Base-by-base conservation (phyloP, 257 asterid genomes). In the Salvia rosmarinus region DNA sequence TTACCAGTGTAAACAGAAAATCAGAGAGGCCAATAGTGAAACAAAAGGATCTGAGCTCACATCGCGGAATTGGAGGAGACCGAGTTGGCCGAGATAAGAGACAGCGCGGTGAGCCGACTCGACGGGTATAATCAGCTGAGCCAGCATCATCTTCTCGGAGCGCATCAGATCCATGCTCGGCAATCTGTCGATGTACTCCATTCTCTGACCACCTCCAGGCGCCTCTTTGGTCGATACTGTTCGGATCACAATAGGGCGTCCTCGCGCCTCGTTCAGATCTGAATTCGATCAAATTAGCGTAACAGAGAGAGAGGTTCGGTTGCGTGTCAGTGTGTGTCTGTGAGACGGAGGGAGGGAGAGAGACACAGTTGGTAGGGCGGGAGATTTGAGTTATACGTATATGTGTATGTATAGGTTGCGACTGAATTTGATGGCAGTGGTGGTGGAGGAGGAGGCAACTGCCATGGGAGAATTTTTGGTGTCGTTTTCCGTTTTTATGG, bases 151-250 rank as follows among this genome's bases (percentile, higher is more conserved):
- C 94, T 88, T 85, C 90, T 95, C 99, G 72, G 97, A 90, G 76
- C 98, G 97, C 98, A 94, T 90, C 97, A 94, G 96, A 91, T 91
- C 98, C 97, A 94, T 94, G 70, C 82, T 72, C 60, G 98, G 95
- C 79, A 94, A 82, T 62, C 83, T 91, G 74, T 84, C 83, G 62
- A 91, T 77, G 84, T 75, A 86, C 88, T 87, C 94, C 98, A 93
- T 94, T 81, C 72, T 79, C 79, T 84, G 75, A 83, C 83, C 77
- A 78, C 86, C 81, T 40, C 43, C 19, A 20, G 32, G 56, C 50
- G 67, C 23, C 74, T 42, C 57, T 59, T 64, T 11, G 52, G 5
- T 21, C 43, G 30, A 61, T 72, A 28, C 42, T 42, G 60, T 47
- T 39, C 59, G 54, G 81, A 76, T 80, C 84, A 73, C 59, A 57